phyloP scores from a whole-genome alignment of 495 filamentous ascomycete genomes.

The Cladorrhinum samala region DNA sequence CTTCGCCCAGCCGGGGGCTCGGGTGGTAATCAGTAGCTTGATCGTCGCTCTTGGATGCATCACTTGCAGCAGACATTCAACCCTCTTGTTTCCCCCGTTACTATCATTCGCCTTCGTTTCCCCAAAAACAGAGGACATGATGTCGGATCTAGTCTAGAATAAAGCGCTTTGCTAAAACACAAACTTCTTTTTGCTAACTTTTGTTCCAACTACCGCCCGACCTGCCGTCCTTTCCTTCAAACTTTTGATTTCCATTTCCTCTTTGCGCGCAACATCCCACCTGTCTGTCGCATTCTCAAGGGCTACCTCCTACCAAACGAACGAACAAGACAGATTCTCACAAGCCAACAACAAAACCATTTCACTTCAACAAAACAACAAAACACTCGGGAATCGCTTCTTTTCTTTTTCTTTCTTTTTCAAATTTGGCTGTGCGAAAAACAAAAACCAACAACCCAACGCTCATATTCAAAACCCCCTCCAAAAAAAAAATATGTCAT shows the following conservation, averaged over 20 bases:
- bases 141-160: too few relatives aligned
- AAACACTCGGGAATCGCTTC: too few relatives aligned
- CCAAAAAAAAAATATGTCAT: conserved; percentile 58
- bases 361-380: too few relatives aligned
- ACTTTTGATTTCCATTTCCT: background rate
- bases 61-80: background rate
- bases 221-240: too few relatives aligned
- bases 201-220: too few relatives aligned
- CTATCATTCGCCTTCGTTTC: background rate
- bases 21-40: conserved; percentile 1
- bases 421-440: background rate
- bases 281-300: too few relatives aligned
- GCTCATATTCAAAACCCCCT: conserved; percentile 4
- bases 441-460: background rate
- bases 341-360: too few relatives aligned
- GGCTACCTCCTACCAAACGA: too few relatives aligned
- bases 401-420: too few relatives aligned
- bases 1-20: background rate
- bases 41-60: conserved; percentile 6
- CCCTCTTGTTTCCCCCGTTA: background rate
- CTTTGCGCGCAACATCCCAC: background rate
- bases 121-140: background rate
- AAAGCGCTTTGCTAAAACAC: too few relatives aligned
- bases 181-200: background rate
- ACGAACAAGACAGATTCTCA: too few relatives aligned